Conservation (phyloP, 495 filamentous ascomycete genomes). For the Cetradonia linearis region DNA sequence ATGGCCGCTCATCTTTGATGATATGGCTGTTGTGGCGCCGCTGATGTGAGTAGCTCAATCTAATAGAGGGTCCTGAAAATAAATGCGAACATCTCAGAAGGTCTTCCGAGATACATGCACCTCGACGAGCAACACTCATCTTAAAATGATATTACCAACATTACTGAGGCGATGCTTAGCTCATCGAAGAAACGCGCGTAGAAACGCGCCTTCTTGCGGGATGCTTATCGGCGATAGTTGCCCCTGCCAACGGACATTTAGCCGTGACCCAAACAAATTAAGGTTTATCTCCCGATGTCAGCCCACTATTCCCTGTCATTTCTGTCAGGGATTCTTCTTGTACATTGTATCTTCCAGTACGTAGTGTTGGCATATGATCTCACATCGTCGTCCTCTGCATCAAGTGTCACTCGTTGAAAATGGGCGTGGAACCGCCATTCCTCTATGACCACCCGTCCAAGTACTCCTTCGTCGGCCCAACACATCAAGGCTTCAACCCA, state of each 20-base stretch:
- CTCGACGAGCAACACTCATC: constrained; percentile 4
- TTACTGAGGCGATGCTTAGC: neutral
- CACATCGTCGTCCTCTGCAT: neutral
- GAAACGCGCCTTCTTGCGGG: neutral
- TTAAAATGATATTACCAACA: neutral
- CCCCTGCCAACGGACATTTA: neutral
- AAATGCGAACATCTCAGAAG: neutral
- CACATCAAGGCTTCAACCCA: constrained; percentile 61
- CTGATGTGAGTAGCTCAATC: neutral
- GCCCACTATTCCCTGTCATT: neutral
- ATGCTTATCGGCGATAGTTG: constrained; percentile 9
- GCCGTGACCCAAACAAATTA: neutral
- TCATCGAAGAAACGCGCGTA: neutral
- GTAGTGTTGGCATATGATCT: neutral
- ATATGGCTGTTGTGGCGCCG: constrained; percentile 21
- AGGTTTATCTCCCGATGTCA: neutral
- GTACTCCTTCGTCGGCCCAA: constrained; percentile 41
- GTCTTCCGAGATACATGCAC: neutral
- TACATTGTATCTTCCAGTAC: constrained; percentile 5
- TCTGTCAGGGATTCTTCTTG: neutral
- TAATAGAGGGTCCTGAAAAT: neutral
- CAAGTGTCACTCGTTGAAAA: constrained; percentile 28
- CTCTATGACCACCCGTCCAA: constrained; percentile 54
- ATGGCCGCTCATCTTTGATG: constrained; percentile 40
- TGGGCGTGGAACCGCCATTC: constrained; percentile 62